phyloP scores from a whole-genome alignment of 148 eudicot genomes.

The Suaeda aralocaspica region DNA sequence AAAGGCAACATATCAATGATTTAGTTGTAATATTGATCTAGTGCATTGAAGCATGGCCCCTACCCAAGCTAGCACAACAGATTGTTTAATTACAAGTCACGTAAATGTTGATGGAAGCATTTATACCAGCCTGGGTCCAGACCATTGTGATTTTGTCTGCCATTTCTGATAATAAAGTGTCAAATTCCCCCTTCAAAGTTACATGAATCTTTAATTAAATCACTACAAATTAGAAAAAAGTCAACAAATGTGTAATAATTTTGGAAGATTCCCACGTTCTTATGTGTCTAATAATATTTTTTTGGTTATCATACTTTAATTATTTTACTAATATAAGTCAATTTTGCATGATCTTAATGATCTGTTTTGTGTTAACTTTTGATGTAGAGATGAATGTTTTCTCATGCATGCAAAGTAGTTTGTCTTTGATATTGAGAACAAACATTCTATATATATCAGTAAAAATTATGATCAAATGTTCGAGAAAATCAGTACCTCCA shows the following conservation, averaged over 20 bases:
- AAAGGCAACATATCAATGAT: not conserved
- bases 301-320: slow-evolving; percentile 6
- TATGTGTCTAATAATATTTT: not conserved
- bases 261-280: slow-evolving; percentile 12
- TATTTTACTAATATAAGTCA: not conserved
- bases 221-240: not conserved
- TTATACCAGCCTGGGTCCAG: slow-evolving; percentile 23
- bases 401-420: slow-evolving; percentile 2
- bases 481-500: slow-evolving; percentile 11
- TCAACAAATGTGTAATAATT: not conserved
- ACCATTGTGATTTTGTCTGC: slow-evolving; percentile 17
- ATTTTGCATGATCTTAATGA: not conserved
- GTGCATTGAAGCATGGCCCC: not conserved
- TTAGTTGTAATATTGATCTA: not conserved
- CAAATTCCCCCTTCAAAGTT: no score
- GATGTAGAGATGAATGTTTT: not conserved
- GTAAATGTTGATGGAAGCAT: slow-evolving; percentile 4
- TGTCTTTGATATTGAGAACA: not conserved
- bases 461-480: slow-evolving; percentile 2
- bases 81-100: slow-evolving; percentile 11
- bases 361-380: not conserved
- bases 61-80: not conserved
- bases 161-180: no score
- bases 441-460: not conserved
- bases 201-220: slow-evolving; percentile 10